phyloP scores from a whole-genome alignment of 257 asterid species.

The Schizonepeta tenuifolia region DNA sequence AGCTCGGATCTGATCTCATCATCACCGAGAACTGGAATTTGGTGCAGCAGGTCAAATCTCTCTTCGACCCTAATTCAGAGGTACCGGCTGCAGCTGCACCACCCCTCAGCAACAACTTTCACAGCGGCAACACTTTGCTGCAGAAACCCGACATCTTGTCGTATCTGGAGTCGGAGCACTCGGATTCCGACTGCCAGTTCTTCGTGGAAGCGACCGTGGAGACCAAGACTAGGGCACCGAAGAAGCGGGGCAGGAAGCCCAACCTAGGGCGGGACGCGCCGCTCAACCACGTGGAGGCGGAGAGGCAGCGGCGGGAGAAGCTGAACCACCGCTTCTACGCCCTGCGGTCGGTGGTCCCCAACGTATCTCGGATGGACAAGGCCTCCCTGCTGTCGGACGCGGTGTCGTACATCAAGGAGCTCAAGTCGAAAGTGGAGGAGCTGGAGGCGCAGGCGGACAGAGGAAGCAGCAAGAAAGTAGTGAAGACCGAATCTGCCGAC shows the following conservation, averaged over 20 bases:
- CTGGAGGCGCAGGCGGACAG: conserved; percentile 41
- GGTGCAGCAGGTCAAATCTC: conserved; percentile 52
- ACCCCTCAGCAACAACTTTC: neutral
- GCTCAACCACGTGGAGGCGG: conserved; percentile 79
- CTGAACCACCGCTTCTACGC: conserved; percentile 82
- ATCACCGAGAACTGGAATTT: conserved; percentile 57
- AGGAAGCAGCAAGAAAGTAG: conserved; percentile 10
- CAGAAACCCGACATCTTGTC: conserved; percentile 19
- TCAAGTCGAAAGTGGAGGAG: conserved; percentile 57
- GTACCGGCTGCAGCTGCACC: neutral
- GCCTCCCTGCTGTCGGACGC: conserved; percentile 82
- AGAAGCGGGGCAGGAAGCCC: conserved; percentile 74
- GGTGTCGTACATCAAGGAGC: conserved; percentile 73
- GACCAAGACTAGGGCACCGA: conserved; percentile 31
- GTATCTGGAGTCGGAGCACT: conserved; percentile 37
- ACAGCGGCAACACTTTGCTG: neutral
- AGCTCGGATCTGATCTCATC: conserved; percentile 62
- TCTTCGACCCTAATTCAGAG: conserved; percentile 39
- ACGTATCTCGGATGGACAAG: conserved; percentile 81
- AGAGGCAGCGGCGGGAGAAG: conserved; percentile 91
- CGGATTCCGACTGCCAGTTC: conserved; percentile 49
- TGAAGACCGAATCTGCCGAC: conserved; percentile 42
- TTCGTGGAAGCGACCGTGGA: conserved; percentile 7
- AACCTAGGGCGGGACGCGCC: conserved; percentile 41
- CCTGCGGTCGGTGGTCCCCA: conserved; percentile 80